Evolutionary conservation across 164 flowering plant species (phyloP), one percentile per base, ranked within the genome.

Genomic region (Chimonanthus praecox): DNA sequence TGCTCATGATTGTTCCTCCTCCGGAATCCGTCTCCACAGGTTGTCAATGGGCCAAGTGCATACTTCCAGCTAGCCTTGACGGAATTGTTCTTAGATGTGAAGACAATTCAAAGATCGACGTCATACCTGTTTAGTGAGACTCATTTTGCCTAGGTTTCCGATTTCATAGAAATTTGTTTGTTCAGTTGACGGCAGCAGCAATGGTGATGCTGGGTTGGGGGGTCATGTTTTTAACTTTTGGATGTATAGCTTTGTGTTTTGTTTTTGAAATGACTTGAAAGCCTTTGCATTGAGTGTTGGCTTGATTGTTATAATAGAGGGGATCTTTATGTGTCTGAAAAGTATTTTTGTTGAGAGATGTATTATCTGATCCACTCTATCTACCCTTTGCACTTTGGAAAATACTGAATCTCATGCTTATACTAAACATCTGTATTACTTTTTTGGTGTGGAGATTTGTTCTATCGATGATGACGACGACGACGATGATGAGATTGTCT

Each of bases 1-100:
- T 93, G 71, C 84, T 93, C 61, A 91, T 93, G 98, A 91, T 93
- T 16, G 94, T 91, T 65, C 97, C 98, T 71, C 94, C 94, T 0
- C 80, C 89, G 0, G 97, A 93, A 64, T 91, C 97, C 13, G 76
- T 87, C 18, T 84, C 96, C 3, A 90, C 93, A 2, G 94, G 96
- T 72, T 93, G 98, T 79, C 98, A 88, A 66, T 93, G 98, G 98
- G 68, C 74, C 21, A 85, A 85, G 66, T 90, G 92, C 70, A 84
- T 91, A 66, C 88, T 93, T 68, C 98, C 98, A 0, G 94, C 90
- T 48, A 87, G 84, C 76, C 94, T 93, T 7, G 96, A 93, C 62
- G 98, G 98, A 49, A 87, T 92, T 72, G 92, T 92, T 63, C 77
- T 92, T 80, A 87, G 93, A 80, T 93, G 93, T 18, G 98, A 93